Conservation (phyloP, 2,329 filamentous ascomycete species). For the Claviceps purpurea region DNA sequence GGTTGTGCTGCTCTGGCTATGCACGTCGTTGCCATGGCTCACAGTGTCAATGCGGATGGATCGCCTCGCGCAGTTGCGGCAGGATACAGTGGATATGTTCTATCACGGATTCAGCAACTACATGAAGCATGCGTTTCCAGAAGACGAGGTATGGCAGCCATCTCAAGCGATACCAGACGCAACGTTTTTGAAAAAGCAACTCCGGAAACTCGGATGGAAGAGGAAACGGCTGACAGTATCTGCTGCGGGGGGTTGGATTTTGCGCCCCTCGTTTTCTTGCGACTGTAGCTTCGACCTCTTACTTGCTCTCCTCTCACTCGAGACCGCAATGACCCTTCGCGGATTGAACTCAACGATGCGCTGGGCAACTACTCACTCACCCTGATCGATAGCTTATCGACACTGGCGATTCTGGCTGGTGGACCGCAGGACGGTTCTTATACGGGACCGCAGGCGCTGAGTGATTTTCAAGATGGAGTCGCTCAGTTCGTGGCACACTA, state of each 20-base stretch:
- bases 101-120: slow-evolving; percentile 96
- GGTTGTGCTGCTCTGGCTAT: slow-evolving; percentile 13
- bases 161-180: background rate
- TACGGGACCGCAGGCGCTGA: slow-evolving; percentile 37
- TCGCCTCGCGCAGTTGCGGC: slow-evolving; percentile 40
- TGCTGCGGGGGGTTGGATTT: background rate
- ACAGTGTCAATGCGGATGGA: slow-evolving; percentile 39
- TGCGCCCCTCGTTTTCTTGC: background rate
- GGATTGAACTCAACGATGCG: slow-evolving; percentile 86
- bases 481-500: slow-evolving; percentile 66
- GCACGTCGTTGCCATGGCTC: slow-evolving; percentile 27
- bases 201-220: background rate
- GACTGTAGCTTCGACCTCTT: slow-evolving; percentile 59
- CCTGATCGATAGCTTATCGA: slow-evolving; percentile 87
- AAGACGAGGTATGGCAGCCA: slow-evolving; percentile 56
- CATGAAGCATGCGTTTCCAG: slow-evolving; percentile 84
- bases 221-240: background rate
- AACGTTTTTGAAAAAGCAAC: background rate
- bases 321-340: slow-evolving; percentile 63
- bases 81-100: slow-evolving; percentile 65
- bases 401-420: slow-evolving; percentile 81
- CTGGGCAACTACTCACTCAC: slow-evolving; percentile 95
- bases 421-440: slow-evolving; percentile 34
- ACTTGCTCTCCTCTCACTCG: slow-evolving; percentile 74
- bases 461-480: slow-evolving; percentile 70